Base-by-base conservation (phyloP, 345 rosid species). In the Eucalyptus pauciflora region DNA sequence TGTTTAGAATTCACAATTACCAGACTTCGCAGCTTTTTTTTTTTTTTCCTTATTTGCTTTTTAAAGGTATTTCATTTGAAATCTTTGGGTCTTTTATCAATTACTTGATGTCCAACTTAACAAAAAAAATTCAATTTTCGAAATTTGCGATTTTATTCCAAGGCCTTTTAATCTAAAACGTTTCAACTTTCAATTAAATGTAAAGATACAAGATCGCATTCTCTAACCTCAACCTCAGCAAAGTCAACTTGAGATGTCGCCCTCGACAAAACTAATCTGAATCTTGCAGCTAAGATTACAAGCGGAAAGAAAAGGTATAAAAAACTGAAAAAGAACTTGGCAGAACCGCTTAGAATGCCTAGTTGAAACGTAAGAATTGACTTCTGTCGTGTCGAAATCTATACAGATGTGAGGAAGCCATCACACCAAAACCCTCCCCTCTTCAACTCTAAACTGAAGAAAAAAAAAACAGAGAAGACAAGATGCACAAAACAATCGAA, bases 101-200 rank as follows among this genome's bases (percentile, higher is more conserved):
- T 50, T 16, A 6, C 51, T 1, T 1, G 17, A 50, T 1, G 51
- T 50, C 16, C 16, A 50, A 2, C 1, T 13, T 50, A 13, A 50
- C 16, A 50, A 50, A 50, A 13, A 50, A 13, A 16, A 50, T 50
- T 50, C 51, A 50, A 50, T 50, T 5, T 50, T 50, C 1, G 3
- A 50, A 50, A 50, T 0, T 50, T 50, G 16, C 51, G 13, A 13
- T 50, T 50, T 50, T 50, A 50, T 50, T 50, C 1, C 51, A 50
- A 13, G 51, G 51, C 3, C 37, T 37, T 37, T 37, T 37, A 37
- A 37, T 37, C 37, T 37, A 37, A 37, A 37, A 37, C 37, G 37
- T 37, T 37, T 37, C 37, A 37, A 50, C 56, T 52, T 52, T 16
- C 2, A 16, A 22, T 52, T 52, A 52, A 33, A 33, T 33, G 45